Conservation (phyloP, 176 grass and related monocot genomes). For the Tillandsia leiboldiana region DNA sequence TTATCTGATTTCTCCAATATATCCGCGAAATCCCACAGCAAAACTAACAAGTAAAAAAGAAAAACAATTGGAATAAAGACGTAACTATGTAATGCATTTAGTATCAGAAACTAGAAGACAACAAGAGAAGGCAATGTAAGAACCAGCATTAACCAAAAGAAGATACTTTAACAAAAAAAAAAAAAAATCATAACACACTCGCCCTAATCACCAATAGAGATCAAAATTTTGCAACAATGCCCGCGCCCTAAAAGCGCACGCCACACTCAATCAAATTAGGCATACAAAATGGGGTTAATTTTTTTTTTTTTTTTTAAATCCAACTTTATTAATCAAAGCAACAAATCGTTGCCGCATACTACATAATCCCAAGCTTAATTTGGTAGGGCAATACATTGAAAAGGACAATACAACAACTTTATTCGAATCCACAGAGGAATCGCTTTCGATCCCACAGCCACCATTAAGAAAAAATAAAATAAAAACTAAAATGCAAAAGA, state of each 20-base stretch:
- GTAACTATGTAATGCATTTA: not conserved
- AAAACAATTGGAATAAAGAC: conserved; percentile 9
- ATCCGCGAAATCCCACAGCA: conserved; percentile 11
- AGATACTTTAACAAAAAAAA: not conserved
- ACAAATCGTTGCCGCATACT: too few relatives aligned
- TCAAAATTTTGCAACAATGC: not conserved
- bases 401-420: not conserved
- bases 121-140: not conserved
- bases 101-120: not conserved
- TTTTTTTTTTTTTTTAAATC: not conserved
- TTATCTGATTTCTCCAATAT: not conserved
- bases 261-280: not conserved
- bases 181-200: not conserved
- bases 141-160: not conserved
- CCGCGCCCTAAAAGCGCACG: not conserved
- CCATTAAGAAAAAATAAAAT: too few relatives aligned
- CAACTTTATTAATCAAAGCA: not conserved
- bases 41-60: not conserved
- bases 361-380: too few relatives aligned
- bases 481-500: not conserved
- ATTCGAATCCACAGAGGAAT: too few relatives aligned
- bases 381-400: not conserved
- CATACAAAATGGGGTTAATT: not conserved
- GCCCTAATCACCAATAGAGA: not conserved
- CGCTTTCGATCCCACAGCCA: too few relatives aligned